Evolutionary conservation across 495 filamentous ascomycete species (phyloP), one percentile per base, ranked within the genome.

Genomic region (Penicillium ochrochloron): DNA sequence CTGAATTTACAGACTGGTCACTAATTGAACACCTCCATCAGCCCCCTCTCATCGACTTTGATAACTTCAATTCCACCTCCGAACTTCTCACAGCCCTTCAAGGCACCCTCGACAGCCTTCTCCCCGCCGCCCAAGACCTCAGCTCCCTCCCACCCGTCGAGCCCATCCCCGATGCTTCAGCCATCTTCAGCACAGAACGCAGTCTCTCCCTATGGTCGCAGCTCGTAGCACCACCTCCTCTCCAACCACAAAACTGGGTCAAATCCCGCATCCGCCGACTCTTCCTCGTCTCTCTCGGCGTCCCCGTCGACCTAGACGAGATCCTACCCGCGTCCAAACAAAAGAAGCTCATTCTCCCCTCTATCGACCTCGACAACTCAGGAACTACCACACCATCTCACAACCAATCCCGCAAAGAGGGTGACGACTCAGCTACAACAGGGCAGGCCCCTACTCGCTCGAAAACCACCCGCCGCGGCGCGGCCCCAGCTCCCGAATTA

Each of bases 191-290:
- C 66, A 85, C 85, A 51, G 82, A 86, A 66, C 84, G 87, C 57
- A 94, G 91, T 66, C 86, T 90, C 66, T 97, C 96, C 5, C 85
- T 99, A 41, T 99, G 95, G 95, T 92, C 93, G 33, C 96, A 99
- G 78, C 88, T 99, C 34, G 90, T 96, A 19, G 94, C 94, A 2
- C 94, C 95, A 23, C 95, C 95, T 1, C 93, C 95, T 3, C 86
- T 98, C 31, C 93, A 96, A 73, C 96, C 95, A 1, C 94, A 96
- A 0, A 94, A 99, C 76, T 99, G 95, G 95, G 93, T 97, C 63
- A 92, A 96, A 61, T 97, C 92, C 54, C 93, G 94, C 57, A 98
- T 97, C 71, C 91, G 95, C 58, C 91, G 95, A 11, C 86, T 98
- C 42, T 99, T 99, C 76, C 87, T 99, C 37, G 95, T 99, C 42